Conservation (phyloP, 1,139 yeast species). For the Hemisphaericaspora xylofermentans region DNA sequence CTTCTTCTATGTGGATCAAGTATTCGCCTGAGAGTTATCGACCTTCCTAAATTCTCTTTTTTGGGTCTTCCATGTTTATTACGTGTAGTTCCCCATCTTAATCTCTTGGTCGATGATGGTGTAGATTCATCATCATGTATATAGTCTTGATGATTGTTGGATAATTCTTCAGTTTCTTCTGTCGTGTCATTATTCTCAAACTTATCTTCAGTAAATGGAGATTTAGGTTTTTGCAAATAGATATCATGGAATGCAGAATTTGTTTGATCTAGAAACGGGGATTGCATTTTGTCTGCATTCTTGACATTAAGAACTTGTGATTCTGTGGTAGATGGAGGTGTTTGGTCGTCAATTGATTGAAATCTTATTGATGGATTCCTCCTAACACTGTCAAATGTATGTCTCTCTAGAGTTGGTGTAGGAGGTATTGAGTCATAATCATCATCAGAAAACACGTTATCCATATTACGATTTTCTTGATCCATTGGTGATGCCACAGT, state of each 20-base stretch:
- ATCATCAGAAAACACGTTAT: constrained; percentile 10
- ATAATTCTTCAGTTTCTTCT: constrained; percentile 21
- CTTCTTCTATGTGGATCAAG: constrained; percentile 16
- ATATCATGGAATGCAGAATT: constrained; percentile 6
- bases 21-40: constrained; percentile 44
- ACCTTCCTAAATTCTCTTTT: constrained; percentile 42
- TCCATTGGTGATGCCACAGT: background rate
- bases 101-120: constrained; percentile 46
- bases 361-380: constrained; percentile 27
- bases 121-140: constrained; percentile 9
- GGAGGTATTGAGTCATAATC: constrained; percentile 13
- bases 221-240: constrained; percentile 7
- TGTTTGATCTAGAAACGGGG: constrained; percentile 16
- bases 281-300: constrained; percentile 2
- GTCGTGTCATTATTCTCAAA: background rate
- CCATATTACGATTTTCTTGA: constrained; percentile 2
- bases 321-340: constrained; percentile 10
- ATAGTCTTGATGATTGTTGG: constrained; percentile 10
- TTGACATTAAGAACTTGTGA: constrained; percentile 1
- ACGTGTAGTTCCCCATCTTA: constrained; percentile 90
- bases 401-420: constrained; percentile 11
- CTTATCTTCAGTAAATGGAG: constrained; percentile 21
- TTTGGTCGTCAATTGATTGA: constrained; percentile 13
- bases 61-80: constrained; percentile 70
- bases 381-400: constrained; percentile 10